phyloP scores from a whole-genome alignment of 2,329 filamentous ascomycete genomes.

The Alternaria brassicicola region DNA sequence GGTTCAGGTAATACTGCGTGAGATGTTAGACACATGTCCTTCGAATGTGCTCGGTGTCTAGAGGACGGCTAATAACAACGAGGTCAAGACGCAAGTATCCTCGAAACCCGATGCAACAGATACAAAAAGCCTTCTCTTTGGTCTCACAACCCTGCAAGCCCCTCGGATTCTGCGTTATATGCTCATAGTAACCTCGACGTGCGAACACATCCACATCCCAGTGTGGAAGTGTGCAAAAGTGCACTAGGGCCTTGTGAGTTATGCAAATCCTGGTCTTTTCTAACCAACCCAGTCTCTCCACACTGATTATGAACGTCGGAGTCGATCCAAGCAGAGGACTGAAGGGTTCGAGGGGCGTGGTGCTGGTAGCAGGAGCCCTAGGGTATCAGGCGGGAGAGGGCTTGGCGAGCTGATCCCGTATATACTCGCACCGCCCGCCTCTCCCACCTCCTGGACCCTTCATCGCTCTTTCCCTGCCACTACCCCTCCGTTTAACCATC shows the following conservation, averaged over 20 bases:
- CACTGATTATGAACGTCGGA: not conserved
- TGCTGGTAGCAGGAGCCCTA: slow-evolving; percentile 12
- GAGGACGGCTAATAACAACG: not conserved
- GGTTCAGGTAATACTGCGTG: not conserved
- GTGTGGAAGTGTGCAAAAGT: slow-evolving; percentile 16
- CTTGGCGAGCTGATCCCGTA: slow-evolving; percentile 29
- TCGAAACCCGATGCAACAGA: slow-evolving; percentile 11
- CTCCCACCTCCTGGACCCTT: slow-evolving; percentile 13
- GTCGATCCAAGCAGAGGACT: not conserved
- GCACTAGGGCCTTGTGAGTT: not conserved
- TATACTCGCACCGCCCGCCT: slow-evolving; percentile 34
- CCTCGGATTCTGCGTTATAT: not conserved
- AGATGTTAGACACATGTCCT: not conserved
- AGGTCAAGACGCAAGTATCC: not conserved
- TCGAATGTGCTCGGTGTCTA: no score
- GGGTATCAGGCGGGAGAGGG: slow-evolving; percentile 15
- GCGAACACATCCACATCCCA: not conserved
- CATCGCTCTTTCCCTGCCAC: slow-evolving; percentile 12
- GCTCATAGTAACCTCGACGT: not conserved
- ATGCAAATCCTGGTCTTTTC: not conserved
- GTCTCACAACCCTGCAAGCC: not conserved
- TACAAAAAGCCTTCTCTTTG: not conserved
- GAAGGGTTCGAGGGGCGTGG: slow-evolving; percentile 8
- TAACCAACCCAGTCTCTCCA: not conserved
- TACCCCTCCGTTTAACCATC: slow-evolving; percentile 8